Evolutionary conservation across 805 yeast genomes (phyloP).

Genomic region (Alloascoidea hylecoeti): DNA sequence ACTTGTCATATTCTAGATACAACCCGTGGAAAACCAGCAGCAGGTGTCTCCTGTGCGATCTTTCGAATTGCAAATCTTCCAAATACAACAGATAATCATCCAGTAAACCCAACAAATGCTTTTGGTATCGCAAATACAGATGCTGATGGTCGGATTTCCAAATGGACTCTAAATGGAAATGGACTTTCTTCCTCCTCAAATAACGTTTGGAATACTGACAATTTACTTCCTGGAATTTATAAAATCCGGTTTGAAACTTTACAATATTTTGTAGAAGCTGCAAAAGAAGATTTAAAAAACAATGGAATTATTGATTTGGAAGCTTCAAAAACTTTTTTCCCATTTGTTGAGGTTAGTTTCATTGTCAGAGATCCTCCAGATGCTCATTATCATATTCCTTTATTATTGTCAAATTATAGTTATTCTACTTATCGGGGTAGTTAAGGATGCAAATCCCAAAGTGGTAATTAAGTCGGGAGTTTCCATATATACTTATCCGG

Average conservation of each 20-base stretch:
- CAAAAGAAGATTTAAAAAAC: constrained; percentile 9
- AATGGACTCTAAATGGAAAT: constrained; percentile 42
- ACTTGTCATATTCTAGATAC: constrained; percentile 90
- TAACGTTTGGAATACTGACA: constrained; percentile 18
- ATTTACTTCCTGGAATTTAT: constrained; percentile 46
- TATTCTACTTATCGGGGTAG: constrained; percentile 89
- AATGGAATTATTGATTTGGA: constrained; percentile 9
- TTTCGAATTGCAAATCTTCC: constrained; percentile 17
- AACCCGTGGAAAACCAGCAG: constrained; percentile 71
- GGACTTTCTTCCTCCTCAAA: constrained; percentile 8
- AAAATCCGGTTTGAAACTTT: constrained; percentile 69
- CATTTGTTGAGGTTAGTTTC: constrained; percentile 73
- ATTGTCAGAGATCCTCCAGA: constrained; percentile 53
- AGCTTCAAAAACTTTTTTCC: constrained; percentile 55
- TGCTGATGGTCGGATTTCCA: constrained; percentile 62
- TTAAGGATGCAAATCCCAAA: no score
- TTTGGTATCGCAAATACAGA: constrained; percentile 65
- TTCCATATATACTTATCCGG: no score
- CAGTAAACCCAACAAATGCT: constrained; percentile 16
- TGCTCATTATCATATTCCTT: constrained; percentile 81
- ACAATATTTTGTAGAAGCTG: constrained; percentile 32
- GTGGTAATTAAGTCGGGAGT: no score
- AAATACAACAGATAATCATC: neutral
- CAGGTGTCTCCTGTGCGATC: constrained; percentile 54
- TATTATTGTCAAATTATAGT: constrained; percentile 71